Percentiles rank a stretch among this genome's conserved stretches.
Evolutionary conservation across 257 asterid species (phyloP).

Genomic region (Nicotiana benthamiana): DNA sequence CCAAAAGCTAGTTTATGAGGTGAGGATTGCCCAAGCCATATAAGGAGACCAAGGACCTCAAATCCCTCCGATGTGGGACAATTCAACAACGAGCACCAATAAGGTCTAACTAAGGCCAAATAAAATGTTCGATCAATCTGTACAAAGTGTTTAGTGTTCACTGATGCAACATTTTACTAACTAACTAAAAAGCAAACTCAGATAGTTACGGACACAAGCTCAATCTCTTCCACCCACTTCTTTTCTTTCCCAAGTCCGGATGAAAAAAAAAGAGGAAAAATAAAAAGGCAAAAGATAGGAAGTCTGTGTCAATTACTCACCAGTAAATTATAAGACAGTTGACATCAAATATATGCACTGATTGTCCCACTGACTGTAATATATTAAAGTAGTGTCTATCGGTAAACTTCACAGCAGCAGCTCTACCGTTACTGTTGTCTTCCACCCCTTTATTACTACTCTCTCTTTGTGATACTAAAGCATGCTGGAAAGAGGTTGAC

Average conservation of each 20-base stretch:
- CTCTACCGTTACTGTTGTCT: constrained; percentile 16
- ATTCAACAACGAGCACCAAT: too few relatives aligned
- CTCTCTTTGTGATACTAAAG: constrained; percentile 79
- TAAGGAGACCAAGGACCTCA: too few relatives aligned
- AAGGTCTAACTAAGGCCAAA: neutral
- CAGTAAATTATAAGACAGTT: constrained; percentile 65
- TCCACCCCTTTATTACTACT: constrained; percentile 26
- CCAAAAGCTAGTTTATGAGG: too few relatives aligned
- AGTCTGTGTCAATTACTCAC: constrained; percentile 33
- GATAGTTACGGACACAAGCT: neutral
- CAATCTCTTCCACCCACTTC: neutral
- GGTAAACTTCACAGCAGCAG: constrained; percentile 50
- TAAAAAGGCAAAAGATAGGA: neutral
- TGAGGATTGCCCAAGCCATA: too few relatives aligned
- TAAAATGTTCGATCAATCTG: neutral
- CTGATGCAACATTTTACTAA: neutral
- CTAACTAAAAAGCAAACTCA: neutral
- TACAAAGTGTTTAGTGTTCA: neutral
- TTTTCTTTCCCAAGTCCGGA: neutral
- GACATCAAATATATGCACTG: constrained; percentile 69
- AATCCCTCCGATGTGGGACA: too few relatives aligned
- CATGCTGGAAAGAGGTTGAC: constrained; percentile 56
- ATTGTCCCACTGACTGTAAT: constrained; percentile 88
- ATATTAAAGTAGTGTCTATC: constrained; percentile 72
- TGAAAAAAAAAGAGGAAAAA: neutral